Evolutionary conservation across 257 asterid genomes (phyloP).

Genomic region (Nicotiana undulata): DNA sequence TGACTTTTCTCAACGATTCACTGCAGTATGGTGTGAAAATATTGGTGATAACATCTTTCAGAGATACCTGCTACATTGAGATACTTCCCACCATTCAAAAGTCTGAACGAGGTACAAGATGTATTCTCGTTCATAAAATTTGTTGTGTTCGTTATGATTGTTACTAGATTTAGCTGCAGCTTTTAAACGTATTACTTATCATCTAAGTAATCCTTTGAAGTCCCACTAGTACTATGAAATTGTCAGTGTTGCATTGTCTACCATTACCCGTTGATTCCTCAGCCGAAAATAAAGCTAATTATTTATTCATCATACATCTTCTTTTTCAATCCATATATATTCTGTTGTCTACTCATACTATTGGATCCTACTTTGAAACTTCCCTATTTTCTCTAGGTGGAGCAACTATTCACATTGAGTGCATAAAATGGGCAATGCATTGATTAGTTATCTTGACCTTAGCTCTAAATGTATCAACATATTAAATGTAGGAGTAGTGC

Average conservation of each 20-base stretch:
- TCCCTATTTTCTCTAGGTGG: background rate
- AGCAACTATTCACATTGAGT: background rate
- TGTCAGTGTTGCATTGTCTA: background rate
- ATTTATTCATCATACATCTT: background rate
- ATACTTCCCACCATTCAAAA: constrained; percentile 73
- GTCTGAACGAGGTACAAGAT: constrained; percentile 76
- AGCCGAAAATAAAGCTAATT: background rate
- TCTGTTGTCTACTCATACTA: background rate
- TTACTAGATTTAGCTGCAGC: background rate
- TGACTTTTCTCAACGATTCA: constrained; percentile 22
- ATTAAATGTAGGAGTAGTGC: background rate
- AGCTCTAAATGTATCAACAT: background rate
- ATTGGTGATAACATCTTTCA: constrained; percentile 87
- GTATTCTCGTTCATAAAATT: background rate
- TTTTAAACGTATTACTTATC: background rate
- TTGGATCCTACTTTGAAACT: background rate
- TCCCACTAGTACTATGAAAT: background rate
- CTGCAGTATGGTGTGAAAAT: constrained; percentile 94
- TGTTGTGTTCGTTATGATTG: background rate
- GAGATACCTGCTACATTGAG: constrained; percentile 96
- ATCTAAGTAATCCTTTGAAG: background rate
- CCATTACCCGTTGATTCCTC: background rate
- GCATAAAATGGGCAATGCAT: background rate
- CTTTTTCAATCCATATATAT: background rate
- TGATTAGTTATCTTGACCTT: background rate